phyloP scores from a whole-genome alignment of 2,329 filamentous ascomycete genomes.

The Anthostomella pinea region DNA sequence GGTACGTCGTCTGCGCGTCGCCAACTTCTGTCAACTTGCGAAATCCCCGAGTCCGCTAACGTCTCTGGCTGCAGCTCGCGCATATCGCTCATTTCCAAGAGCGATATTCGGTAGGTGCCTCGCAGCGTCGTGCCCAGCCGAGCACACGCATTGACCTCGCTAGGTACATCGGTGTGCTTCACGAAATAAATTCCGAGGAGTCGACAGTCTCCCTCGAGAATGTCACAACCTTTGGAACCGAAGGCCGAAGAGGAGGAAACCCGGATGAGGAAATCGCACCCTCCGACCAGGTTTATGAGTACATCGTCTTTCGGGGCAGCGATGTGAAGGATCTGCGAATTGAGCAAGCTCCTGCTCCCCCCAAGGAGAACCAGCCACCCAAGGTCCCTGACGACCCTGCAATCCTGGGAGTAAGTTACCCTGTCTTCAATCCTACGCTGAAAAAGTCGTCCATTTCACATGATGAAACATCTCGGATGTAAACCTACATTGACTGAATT shows the following conservation, averaged over 20 bases:
- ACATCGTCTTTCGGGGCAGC: slow-evolving; percentile 96
- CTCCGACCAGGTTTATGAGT: slow-evolving; percentile 90
- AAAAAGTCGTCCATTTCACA: slow-evolving; percentile 40
- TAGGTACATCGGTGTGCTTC: slow-evolving; percentile 92
- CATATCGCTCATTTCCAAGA: slow-evolving; percentile 96
- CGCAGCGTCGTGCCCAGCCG: slow-evolving; percentile 10
- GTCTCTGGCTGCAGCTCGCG: slow-evolving; percentile 60
- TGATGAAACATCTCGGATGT: slow-evolving; percentile 99
- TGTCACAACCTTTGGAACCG: slow-evolving; percentile 90
- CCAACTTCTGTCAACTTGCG: slow-evolving; percentile 1
- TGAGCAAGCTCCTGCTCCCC: slow-evolving; percentile 73
- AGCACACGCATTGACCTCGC: slow-evolving; percentile 26
- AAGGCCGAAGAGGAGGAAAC: slow-evolving; percentile 75
- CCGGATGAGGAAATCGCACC: slow-evolving; percentile 79
- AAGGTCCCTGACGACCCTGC: slow-evolving; percentile 91
- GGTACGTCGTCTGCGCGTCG: slow-evolving; percentile 38
- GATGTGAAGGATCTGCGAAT: slow-evolving; percentile 98
- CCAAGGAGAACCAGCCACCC: slow-evolving; percentile 71
- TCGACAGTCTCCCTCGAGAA: slow-evolving; percentile 97
- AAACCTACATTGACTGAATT: slow-evolving; percentile 78
- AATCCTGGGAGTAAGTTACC: slow-evolving; percentile 88
- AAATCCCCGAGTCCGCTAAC: slow-evolving; percentile 16
- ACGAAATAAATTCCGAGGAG: slow-evolving; percentile 97
- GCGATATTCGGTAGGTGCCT: slow-evolving; percentile 80
- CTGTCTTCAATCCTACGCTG: slow-evolving; percentile 10